A percentile compares a stretch with the other conserved stretches of the same genome.
phyloP scores from a whole-genome alignment of 257 asterid species.

The Primulina eburnea region DNA sequence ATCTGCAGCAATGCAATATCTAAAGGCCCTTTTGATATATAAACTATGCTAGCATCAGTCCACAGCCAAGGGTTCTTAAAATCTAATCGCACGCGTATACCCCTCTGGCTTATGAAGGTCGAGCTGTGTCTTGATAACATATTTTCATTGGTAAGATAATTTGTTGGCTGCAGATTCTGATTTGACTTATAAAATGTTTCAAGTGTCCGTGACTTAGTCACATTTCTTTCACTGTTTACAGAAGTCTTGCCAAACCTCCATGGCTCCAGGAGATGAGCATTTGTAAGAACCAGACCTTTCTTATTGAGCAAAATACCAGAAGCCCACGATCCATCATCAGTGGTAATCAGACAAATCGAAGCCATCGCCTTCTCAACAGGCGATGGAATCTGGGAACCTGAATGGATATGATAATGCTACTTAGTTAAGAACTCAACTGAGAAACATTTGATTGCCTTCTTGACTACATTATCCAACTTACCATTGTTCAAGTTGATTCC shows the following conservation, averaged over 20 bases:
- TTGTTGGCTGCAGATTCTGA: constrained; percentile 31
- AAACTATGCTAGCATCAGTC: constrained; percentile 74
- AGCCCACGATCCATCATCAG: constrained; percentile 96
- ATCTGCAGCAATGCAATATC: constrained; percentile 90
- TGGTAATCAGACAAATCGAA: constrained; percentile 85
- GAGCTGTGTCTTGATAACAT: constrained; percentile 34
- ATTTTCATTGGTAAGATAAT: constrained; percentile 30
- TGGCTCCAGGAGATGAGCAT: constrained; percentile 97
- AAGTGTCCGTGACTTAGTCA: constrained; percentile 28
- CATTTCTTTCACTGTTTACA: constrained; percentile 40
- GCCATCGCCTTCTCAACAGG: constrained; percentile 73
- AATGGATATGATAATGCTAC: constrained; percentile 31
- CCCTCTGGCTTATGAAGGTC: constrained; percentile 39
- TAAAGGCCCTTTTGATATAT: constrained; percentile 86
- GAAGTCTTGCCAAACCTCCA: constrained; percentile 91
- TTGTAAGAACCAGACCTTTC: constrained; percentile 88
- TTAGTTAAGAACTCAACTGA: constrained; percentile 32
- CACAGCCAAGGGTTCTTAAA: constrained; percentile 87
- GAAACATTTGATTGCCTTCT: constrained; percentile 23
- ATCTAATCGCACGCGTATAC: constrained; percentile 73
- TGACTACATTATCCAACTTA: constrained; percentile 35
- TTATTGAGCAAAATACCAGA: constrained; percentile 88
- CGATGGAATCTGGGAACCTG: constrained; percentile 38
- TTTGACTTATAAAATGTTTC: constrained; percentile 26
- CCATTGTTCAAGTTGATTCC: constrained; percentile 35